These are phyloP conservation scores for Zanthoxylum bungeanum DNA, from an alignment of 345 rosid species.

Conservation along the genomic window DNA sequence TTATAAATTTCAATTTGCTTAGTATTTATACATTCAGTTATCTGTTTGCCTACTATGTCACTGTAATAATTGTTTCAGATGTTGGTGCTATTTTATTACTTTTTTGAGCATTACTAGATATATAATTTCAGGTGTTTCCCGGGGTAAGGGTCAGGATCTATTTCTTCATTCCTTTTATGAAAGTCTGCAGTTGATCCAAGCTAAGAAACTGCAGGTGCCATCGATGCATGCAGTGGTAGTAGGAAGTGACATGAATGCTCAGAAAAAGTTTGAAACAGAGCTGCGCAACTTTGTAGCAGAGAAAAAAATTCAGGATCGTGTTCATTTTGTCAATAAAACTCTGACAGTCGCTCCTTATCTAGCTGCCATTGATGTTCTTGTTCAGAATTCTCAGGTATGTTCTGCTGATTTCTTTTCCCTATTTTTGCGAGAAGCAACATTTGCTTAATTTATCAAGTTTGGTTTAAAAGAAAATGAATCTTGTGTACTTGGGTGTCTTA, in stretches of 20 bases:
- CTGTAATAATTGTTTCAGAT: background rate
- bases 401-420: background rate
- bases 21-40: background rate
- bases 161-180: conserved; percentile 68
- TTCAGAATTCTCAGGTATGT: conserved; percentile 77
- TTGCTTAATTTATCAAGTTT: background rate
- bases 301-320: conserved; percentile 58
- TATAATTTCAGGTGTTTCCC: conserved; percentile 65
- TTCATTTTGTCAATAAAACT: conserved; percentile 83
- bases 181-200: conserved; percentile 57
- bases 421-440: conserved; percentile 2
- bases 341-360: conserved; percentile 71
- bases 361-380: conserved; percentile 81
- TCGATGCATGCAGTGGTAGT: conserved; percentile 80
- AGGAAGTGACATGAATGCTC: conserved; percentile 82
- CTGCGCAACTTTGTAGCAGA: conserved; percentile 55
- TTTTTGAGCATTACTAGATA: conserved; percentile 9
- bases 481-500: background rate
- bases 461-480: background rate
- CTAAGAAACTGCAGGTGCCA: conserved; percentile 50
- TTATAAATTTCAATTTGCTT: background rate
- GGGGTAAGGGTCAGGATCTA: conserved; percentile 87
- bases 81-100: background rate
- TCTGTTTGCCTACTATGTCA: background rate
- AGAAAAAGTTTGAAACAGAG: conserved; percentile 77